A percentile compares a stretch with the other conserved stretches of the same genome.
Evolutionary conservation across 23 red algal genomes (phyloP).

Genomic region (Chondrus crispus): DNA sequence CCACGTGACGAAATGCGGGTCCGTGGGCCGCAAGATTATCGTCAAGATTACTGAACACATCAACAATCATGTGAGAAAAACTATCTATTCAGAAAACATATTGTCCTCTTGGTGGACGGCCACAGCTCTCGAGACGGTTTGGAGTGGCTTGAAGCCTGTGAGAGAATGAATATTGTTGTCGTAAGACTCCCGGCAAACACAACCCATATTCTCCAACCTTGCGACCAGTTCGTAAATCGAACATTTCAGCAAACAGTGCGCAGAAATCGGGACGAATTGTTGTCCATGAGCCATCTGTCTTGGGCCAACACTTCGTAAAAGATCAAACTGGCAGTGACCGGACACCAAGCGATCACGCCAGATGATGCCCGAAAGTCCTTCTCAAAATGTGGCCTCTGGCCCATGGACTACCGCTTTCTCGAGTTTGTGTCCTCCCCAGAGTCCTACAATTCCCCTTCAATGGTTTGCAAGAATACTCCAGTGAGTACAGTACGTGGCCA

Average conservation of each 20-base stretch:
- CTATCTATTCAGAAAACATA: background rate
- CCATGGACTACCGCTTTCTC: background rate
- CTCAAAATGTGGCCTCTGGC: background rate
- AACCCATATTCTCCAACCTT: slow-evolving; percentile 10
- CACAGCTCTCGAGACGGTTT: background rate
- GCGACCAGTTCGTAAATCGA: background rate
- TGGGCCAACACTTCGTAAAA: background rate
- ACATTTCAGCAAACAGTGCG: background rate
- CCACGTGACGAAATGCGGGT: background rate
- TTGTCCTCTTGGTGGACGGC: background rate
- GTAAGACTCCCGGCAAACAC: slow-evolving; percentile 3
- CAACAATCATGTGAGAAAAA: background rate
- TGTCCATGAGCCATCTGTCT: background rate
- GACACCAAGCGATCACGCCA: background rate
- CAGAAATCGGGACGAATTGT: background rate
- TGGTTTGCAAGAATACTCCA: too few relatives aligned
- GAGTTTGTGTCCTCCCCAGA: too few relatives aligned
- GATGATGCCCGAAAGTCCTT: background rate
- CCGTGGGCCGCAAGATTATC: background rate
- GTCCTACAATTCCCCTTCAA: too few relatives aligned
- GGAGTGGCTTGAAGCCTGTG: background rate
- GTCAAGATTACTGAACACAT: background rate
- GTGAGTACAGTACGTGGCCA: too few relatives aligned
- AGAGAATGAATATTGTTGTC: background rate
- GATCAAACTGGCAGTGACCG: background rate